phyloP scores from a whole-genome alignment of 2,329 filamentous ascomycete species.

The Pseudogymnoascus sp. region DNA sequence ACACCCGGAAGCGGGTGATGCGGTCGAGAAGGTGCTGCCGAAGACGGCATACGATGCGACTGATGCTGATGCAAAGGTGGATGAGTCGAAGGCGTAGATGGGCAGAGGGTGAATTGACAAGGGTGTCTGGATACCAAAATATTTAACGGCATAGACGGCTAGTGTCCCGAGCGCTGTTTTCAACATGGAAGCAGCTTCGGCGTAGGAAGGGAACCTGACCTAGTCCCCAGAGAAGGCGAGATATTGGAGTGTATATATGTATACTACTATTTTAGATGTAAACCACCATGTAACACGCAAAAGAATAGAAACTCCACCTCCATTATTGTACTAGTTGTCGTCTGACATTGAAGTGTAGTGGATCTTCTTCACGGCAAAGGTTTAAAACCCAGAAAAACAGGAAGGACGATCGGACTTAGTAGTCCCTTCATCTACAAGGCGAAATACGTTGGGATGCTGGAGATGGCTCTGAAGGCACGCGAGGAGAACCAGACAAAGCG shows the following conservation, averaged over 20 bases:
- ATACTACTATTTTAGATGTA: slow-evolving; percentile 6
- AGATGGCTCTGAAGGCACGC: too few species aligned
- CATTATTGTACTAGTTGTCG: neutral
- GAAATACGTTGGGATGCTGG: too few species aligned
- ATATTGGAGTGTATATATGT: slow-evolving; percentile 6
- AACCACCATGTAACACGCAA: slow-evolving; percentile 1
- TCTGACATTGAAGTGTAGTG: neutral
- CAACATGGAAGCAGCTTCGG: neutral
- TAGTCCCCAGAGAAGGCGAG: neutral
- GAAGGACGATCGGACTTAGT: too few species aligned
- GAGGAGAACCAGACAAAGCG: too few species aligned
- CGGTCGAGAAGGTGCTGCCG: neutral
- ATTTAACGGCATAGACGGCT: neutral
- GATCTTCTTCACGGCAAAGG: too few species aligned
- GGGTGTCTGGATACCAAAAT: neutral
- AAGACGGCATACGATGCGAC: neutral
- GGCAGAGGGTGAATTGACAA: neutral
- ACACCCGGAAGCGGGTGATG: neutral
- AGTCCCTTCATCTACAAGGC: too few species aligned
- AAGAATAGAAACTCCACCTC: slow-evolving; percentile 5
- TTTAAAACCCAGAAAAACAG: too few species aligned
- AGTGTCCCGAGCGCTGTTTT: neutral
- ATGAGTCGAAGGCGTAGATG: neutral
- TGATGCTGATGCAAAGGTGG: neutral
- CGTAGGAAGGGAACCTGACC: neutral